These are phyloP conservation scores for Crassisporium funariophilum DNA, from an alignment of 768 basidiomycete genomes.

Conservation along the genomic window DNA sequence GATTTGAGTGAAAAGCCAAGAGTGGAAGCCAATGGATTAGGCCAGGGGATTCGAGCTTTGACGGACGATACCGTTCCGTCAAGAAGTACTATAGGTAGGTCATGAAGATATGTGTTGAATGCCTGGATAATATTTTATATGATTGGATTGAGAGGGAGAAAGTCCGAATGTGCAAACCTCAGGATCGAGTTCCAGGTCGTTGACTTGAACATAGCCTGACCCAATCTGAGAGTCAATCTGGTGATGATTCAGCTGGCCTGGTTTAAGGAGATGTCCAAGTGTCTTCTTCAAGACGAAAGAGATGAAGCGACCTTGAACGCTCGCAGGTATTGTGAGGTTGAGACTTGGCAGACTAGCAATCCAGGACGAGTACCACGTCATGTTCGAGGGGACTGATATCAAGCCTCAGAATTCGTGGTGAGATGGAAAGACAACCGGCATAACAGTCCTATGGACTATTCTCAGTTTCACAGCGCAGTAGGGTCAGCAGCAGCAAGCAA, in stretches of 20 bases:
- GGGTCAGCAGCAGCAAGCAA: too few species aligned
- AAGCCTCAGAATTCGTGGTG: background rate
- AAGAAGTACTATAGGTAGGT: conserved; percentile 66
- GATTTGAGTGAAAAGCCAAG: conserved; percentile 71
- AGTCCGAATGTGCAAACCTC: conserved; percentile 50
- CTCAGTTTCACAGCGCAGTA: too few species aligned
- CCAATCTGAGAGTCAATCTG: conserved; percentile 93
- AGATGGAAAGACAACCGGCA: background rate
- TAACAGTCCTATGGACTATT: too few species aligned
- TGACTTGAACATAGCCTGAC: conserved; percentile 86
- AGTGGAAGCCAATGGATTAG: conserved; percentile 77
- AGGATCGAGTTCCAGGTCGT: conserved; percentile 77
- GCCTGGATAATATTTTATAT: conserved; percentile 39
- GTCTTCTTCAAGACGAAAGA: conserved; percentile 85
- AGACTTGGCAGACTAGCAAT: conserved; percentile 67
- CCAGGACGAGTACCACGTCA: conserved; percentile 59
- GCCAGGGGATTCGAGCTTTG: conserved; percentile 81
- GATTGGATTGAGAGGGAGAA: conserved; percentile 9
- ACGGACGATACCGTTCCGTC: conserved; percentile 76
- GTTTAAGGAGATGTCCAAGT: conserved; percentile 84
- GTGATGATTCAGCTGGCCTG: conserved; percentile 83
- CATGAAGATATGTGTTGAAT: conserved; percentile 70
- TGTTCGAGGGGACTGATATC: conserved; percentile 7
- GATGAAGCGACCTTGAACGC: conserved; percentile 85
- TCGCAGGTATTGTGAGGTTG: conserved; percentile 65